These are phyloP conservation scores for Anethum foeniculum DNA, from an alignment of 140 eudicot genomes.

Conservation along the genomic window DNA sequence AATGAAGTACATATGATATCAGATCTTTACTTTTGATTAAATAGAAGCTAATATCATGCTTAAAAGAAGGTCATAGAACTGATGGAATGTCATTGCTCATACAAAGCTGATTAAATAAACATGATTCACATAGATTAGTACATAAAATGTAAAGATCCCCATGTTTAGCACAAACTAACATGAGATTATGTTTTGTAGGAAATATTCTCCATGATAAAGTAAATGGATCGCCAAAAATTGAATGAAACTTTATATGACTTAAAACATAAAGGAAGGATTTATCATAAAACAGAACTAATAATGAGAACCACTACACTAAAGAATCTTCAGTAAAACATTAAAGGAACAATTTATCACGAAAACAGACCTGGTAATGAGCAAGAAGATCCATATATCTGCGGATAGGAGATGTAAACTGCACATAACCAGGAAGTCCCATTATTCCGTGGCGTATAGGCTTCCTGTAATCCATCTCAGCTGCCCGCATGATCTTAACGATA, in stretches of 20 bases:
- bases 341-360: background rate
- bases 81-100: background rate
- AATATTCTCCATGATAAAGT: background rate
- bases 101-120: background rate
- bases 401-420: constrained; percentile 95
- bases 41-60: background rate
- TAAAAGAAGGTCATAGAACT: background rate
- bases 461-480: constrained; percentile 95
- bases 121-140: background rate
- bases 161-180: background rate
- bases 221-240: background rate
- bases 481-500: constrained; percentile 66
- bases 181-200: background rate
- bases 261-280: background rate
- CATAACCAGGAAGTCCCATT: constrained; percentile 95
- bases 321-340: background rate
- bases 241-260: background rate
- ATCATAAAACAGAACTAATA: constrained; percentile 47
- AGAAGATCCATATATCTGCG: constrained; percentile 98
- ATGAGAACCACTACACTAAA: constrained; percentile 26
- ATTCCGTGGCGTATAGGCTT: constrained; percentile 83
- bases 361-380: constrained; percentile 88
- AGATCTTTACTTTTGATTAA: background rate
- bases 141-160: background rate
- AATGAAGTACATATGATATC: background rate